Conservation (phyloP, 345 rosid genomes). For the Eucalyptus cloeziana region DNA sequence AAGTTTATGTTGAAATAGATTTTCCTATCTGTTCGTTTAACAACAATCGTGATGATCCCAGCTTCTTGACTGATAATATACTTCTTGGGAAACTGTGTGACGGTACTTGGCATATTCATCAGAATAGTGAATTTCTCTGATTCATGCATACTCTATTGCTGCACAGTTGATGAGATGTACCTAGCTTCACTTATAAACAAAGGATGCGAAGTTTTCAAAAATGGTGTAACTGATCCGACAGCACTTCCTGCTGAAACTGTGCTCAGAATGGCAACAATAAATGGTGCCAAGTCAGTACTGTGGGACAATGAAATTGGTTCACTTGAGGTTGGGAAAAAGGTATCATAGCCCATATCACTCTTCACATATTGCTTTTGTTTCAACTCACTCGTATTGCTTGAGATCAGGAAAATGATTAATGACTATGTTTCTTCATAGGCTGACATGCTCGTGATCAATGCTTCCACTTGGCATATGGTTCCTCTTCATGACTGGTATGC, state of each 20-base stretch:
- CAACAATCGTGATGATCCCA: neutral
- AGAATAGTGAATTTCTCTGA: neutral
- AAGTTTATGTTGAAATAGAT: neutral
- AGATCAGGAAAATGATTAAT: neutral
- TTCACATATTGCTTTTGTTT: neutral
- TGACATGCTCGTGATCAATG: slow-evolving; percentile 48
- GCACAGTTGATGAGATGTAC: slow-evolving; percentile 65
- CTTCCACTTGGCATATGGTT: slow-evolving; percentile 44
- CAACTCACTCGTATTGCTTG: neutral
- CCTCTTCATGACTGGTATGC: slow-evolving; percentile 57
- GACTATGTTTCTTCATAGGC: slow-evolving; percentile 22
- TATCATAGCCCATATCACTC: neutral
- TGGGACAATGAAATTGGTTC: slow-evolving; percentile 73
- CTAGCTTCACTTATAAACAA: slow-evolving; percentile 62
- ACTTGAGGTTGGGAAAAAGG: slow-evolving; percentile 62
- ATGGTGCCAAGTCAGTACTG: slow-evolving; percentile 60
- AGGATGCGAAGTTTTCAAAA: slow-evolving; percentile 32
- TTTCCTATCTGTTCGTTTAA: neutral
- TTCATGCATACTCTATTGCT: neutral
- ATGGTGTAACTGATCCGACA: slow-evolving; percentile 48
- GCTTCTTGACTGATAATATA: neutral
- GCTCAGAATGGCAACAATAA: slow-evolving; percentile 47
- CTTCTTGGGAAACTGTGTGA: neutral
- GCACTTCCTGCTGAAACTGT: slow-evolving; percentile 56
- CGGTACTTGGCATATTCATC: neutral